phyloP scores from a whole-genome alignment of 202 grass and related monocot species.

The Zoysia matrella region DNA sequence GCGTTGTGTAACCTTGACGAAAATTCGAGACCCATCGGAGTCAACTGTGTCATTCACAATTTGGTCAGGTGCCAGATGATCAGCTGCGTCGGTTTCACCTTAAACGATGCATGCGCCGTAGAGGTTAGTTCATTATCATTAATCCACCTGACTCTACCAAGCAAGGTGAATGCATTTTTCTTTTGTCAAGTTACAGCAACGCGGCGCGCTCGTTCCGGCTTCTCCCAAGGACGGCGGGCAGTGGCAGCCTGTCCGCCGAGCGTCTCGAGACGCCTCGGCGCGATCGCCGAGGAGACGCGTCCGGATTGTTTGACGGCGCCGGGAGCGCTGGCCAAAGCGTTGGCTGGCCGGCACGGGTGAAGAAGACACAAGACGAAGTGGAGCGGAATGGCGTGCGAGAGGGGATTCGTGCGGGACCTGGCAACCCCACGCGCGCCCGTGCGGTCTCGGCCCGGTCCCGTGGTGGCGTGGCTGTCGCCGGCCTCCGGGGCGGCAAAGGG shows the following conservation, averaged over 20 bases:
- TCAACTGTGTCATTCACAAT: neutral
- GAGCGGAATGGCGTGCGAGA: conserved; percentile 8
- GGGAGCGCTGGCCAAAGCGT: conserved; percentile 19
- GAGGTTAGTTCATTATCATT: neutral
- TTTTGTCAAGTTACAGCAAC: neutral
- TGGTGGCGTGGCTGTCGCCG: conserved; percentile 8
- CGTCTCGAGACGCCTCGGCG: conserved; percentile 44
- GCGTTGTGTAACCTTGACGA: neutral
- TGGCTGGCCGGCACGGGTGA: conserved; percentile 8
- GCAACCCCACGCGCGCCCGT: conserved; percentile 8
- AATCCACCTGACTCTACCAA: neutral
- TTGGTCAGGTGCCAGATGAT: conserved; percentile 9
- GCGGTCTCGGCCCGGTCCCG: conserved; percentile 20
- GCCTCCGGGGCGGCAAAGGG: neutral
- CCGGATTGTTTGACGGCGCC: conserved; percentile 26
- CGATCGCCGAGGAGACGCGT: conserved; percentile 45
- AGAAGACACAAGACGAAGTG: neutral
- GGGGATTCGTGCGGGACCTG: conserved; percentile 12
- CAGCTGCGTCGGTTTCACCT: neutral
- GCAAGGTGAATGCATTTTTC: conserved; percentile 4
- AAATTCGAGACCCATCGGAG: neutral
- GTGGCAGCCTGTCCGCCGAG: conserved; percentile 47
- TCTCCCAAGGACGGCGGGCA: neutral
- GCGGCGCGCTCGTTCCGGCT: neutral
- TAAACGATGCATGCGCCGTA: too few species aligned